phyloP scores from a whole-genome alignment of 2,329 filamentous ascomycete genomes.

The Immersiporthe knoxdaviesiana region DNA sequence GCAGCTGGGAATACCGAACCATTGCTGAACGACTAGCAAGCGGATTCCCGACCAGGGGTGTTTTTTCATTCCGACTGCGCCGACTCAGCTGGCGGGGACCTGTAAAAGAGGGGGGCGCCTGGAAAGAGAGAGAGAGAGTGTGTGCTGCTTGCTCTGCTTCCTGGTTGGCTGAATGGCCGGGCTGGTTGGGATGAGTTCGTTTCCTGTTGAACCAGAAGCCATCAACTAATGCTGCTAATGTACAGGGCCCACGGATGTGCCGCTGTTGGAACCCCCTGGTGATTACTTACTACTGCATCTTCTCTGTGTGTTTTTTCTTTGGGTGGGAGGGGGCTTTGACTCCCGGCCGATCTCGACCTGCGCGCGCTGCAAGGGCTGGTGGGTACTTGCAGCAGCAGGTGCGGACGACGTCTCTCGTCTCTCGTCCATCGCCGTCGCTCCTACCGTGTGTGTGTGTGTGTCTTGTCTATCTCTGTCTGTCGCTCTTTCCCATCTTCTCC shows the following conservation, averaged over 20 bases:
- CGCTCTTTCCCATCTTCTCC: neutral
- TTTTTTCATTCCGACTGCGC: constrained; percentile 14
- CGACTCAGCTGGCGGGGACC: constrained; percentile 19
- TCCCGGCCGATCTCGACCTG: neutral
- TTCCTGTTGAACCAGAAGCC: constrained; percentile 25
- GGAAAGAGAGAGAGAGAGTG: too few species aligned
- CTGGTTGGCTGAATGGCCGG: neutral
- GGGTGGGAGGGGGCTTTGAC: neutral
- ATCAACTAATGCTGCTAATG: neutral
- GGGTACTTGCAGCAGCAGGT: neutral
- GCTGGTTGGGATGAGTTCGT: constrained; percentile 14
- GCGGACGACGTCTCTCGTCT: neutral
- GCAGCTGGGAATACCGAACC: constrained; percentile 12
- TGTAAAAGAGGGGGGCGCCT: neutral
- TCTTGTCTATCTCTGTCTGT: neutral
- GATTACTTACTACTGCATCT: neutral
- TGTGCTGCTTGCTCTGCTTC: neutral
- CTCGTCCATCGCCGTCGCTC: neutral
- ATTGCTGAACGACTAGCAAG: constrained; percentile 6
- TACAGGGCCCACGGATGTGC: constrained; percentile 16
- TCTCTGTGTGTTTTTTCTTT: neutral
- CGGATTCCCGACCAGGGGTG: neutral
- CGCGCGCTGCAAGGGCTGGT: neutral
- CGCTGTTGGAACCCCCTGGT: constrained; percentile 3
- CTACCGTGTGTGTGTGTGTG: neutral